These are phyloP conservation scores for Byssothecium circinans DNA, from an alignment of 2,329 filamentous ascomycete genomes.

Conservation along the genomic window DNA sequence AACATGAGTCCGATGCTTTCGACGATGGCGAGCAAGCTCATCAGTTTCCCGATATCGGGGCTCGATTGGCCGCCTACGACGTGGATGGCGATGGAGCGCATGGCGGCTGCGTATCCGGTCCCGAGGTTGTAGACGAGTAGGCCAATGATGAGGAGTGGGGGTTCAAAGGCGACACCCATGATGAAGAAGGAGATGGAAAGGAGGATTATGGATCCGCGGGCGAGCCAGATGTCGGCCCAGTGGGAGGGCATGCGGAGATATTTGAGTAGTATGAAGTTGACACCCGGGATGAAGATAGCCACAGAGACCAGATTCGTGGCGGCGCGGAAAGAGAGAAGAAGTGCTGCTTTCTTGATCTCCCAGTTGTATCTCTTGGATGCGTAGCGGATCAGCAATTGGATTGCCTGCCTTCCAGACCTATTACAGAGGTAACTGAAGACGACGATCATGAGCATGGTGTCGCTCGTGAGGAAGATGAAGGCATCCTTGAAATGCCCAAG, in stretches of 20 bases:
- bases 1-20: slow-evolving; percentile 52
- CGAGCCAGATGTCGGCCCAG: slow-evolving; percentile 51
- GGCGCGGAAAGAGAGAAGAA: slow-evolving; percentile 51
- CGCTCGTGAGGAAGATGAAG: slow-evolving; percentile 45
- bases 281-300: slow-evolving; percentile 48
- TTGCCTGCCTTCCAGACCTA: slow-evolving; percentile 51
- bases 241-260: slow-evolving; percentile 41
- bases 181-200: slow-evolving; percentile 50
- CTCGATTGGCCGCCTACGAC: slow-evolving; percentile 50
- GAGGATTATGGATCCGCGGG: slow-evolving; percentile 49
- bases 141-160: slow-evolving; percentile 47
- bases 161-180: slow-evolving; percentile 50
- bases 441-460: slow-evolving; percentile 47
- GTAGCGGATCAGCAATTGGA: slow-evolving; percentile 54
- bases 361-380: slow-evolving; percentile 55
- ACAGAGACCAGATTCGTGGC: slow-evolving; percentile 52
- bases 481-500: slow-evolving; percentile 40
- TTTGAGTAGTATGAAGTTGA: slow-evolving; percentile 44
- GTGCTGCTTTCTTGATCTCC: slow-evolving; percentile 47
- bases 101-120: slow-evolving; percentile 51
- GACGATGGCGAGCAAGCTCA: slow-evolving; percentile 53
- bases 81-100: slow-evolving; percentile 52
- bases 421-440: slow-evolving; percentile 52
- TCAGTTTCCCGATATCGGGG: slow-evolving; percentile 50
- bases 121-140: slow-evolving; percentile 53